Base-by-base conservation (phyloP, 805 yeast genomes). In the Yamadazyma nakazawae region DNA sequence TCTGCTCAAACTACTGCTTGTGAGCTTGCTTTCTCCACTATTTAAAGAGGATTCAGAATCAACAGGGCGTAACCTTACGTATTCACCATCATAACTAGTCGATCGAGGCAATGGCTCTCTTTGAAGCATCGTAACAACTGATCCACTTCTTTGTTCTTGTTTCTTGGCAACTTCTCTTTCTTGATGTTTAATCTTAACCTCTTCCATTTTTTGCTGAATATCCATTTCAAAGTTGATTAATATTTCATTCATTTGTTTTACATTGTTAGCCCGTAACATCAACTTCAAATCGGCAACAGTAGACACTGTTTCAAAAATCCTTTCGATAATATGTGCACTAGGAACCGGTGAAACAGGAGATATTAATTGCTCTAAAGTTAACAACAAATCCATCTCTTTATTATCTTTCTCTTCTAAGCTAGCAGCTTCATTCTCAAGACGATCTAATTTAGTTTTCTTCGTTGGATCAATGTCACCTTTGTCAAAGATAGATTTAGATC, bases 231-330 rank as follows among this genome's bases (percentile, higher is more conserved):
- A 70, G 28, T 60, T 52, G n/a, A 52, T 56, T 35, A 76, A 58
- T 12, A 66, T 62, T 21, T 60, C 59, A 13, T 76, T 63, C 78
- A 81, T 77, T 43, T 77, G 79, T 41, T 78, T 61, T 1, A 74
- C 80, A 57, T 82, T 81, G 48, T 73, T 61, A 0, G 83, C 74
- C 45, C 86, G 66, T 40, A 82, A 56, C 74, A 84, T 74, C 49
- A 86, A 62, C 54, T 82, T 81, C 64, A 81, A 69, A 57, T 86
- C 92, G 49, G 82, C 77, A 0, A 80, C 80, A 37, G 83, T 60
- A 0, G 82, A 78, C 0, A 85, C 82, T 4, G 79, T 67, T 52
- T 86, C 88, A 55, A 78, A 80, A 37, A 85, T 76, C 39, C 80
- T 60, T 48, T 82, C 84, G 36, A 86, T 70, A 5, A 81, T 68